Evolutionary conservation across 2,329 filamentous ascomycete species (phyloP).

Genomic region (Cercospora sp.): DNA sequence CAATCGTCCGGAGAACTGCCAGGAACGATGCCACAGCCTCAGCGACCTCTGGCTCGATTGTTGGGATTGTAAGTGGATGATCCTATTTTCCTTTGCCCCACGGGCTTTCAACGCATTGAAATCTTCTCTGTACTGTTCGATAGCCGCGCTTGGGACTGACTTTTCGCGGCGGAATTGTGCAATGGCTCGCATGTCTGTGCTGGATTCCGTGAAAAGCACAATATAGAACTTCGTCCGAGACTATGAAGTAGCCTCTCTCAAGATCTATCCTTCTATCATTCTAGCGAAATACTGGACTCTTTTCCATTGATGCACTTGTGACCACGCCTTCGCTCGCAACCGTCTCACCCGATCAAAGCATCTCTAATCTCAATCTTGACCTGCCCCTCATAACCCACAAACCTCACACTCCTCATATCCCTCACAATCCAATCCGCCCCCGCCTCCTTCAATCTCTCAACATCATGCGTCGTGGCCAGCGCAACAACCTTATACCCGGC

Average conservation of each 20-base stretch:
- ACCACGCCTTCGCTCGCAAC: background rate
- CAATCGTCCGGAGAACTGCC: background rate
- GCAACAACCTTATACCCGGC: constrained; percentile 83
- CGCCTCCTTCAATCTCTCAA: constrained; percentile 69
- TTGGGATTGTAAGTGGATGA: background rate
- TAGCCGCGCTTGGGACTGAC: background rate
- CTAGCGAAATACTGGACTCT: too few species aligned
- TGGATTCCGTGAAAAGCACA: background rate
- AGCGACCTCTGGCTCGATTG: background rate
- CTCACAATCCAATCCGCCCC: constrained; percentile 85
- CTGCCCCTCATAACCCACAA: constrained; percentile 57
- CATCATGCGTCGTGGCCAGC: constrained; percentile 79
- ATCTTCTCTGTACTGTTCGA: background rate
- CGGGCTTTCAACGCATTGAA: background rate
- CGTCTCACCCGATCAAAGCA: constrained; percentile 45
- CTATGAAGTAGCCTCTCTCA: background rate
- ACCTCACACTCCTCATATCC: constrained; percentile 72
- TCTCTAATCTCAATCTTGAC: constrained; percentile 68
- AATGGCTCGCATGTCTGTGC: background rate
- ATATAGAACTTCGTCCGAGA: background rate
- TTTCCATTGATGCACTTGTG: background rate
- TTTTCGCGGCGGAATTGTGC: background rate
- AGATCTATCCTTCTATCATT: background rate
- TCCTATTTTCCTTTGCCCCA: background rate
- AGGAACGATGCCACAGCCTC: background rate